These are phyloP conservation scores for Zygoascus sp. DNA, from an alignment of 1,139 yeast genomes.

Conservation along the genomic window DNA sequence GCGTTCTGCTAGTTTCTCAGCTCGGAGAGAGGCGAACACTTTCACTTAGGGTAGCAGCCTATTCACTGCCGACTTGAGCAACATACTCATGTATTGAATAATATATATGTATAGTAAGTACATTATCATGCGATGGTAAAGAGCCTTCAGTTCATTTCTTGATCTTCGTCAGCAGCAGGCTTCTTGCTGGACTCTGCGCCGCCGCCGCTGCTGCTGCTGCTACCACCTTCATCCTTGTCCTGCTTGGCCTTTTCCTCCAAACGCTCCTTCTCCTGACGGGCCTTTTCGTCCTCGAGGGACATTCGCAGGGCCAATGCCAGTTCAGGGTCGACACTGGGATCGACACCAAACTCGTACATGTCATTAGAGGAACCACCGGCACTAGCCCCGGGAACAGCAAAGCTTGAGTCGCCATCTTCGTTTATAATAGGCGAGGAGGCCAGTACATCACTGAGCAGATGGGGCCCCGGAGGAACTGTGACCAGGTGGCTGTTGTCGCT, in stretches of 20 bases:
- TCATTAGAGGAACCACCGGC: slow-evolving; percentile 40
- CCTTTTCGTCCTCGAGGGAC: slow-evolving; percentile 77
- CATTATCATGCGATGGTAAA: slow-evolving; percentile 1
- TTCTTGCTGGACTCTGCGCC: slow-evolving; percentile 10
- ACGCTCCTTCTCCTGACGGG: slow-evolving; percentile 61
- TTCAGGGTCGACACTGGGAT: slow-evolving; percentile 95
- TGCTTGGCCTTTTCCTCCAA: slow-evolving; percentile 20
- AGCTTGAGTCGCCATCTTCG: slow-evolving; percentile 48
- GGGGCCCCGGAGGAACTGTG: slow-evolving; percentile 85
- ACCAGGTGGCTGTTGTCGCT: slow-evolving; percentile 80
- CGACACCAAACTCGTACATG: slow-evolving; percentile 60
- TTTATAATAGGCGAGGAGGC: slow-evolving; percentile 64
- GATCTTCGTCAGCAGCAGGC: slow-evolving; percentile 11
- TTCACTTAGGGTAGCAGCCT: too few species aligned
- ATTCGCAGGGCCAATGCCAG: slow-evolving; percentile 88
- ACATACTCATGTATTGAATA: not conserved
- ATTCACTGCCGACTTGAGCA: too few species aligned
- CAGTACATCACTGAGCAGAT: slow-evolving; percentile 68
- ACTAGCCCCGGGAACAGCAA: slow-evolving; percentile 37
- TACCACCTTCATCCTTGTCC: slow-evolving; percentile 15
- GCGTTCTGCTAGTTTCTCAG: too few species aligned
- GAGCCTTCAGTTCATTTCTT: slow-evolving; percentile 10
- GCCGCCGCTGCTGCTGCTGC: too few species aligned
- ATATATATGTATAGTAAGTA: not conserved
- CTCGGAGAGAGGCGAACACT: too few species aligned